Base-by-base conservation (phyloP, 2,329 filamentous ascomycete genomes). In the Ascosphaera acerosa region DNA sequence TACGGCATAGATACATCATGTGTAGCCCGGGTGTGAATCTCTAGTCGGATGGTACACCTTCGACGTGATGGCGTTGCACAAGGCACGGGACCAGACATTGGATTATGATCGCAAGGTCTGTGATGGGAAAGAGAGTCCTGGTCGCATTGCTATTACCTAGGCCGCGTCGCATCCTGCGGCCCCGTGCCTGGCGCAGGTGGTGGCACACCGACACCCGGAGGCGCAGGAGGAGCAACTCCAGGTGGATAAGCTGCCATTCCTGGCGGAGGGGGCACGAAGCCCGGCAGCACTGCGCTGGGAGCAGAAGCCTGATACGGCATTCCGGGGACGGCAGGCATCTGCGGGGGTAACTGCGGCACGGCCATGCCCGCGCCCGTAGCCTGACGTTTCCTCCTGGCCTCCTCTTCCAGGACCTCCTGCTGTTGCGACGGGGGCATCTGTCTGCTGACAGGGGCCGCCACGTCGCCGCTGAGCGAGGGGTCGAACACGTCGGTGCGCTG, bases 401-500 rank as follows among this genome's bases (percentile, higher is more conserved):
- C 76, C 48, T 89, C 81, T 39, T 70, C 66, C 5, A 78, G 70
- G 3, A 70, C 64, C 19, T 80, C 52, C 1, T 67, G 60, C 39
- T 72, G 61, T 1, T 75, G 75, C 0, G 71, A n/a, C 72, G 10
- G 66, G 61, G 1, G 64, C 59, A n/a, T 31, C 37, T 23, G 5
- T 14, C 32, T 6, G 33, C 18, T 19, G 25, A 5, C 19, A n/a
- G 15, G 3, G 29, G 31, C 29, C 10, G 34, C 28, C 14, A 32
- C 22, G 4, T 45, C 37, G 15, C 48, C 46, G 10, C 43, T 43
- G 10, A 49, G 41, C 6, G 50, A 45, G 5, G 50, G 55, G 41
- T 92, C 82, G 41, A 91, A 91, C 12, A 92, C 66, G 44, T 92
- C 84, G 40, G 66, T 74, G 29, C 84, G 68, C 50, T 90, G 77